Conservation (phyloP, 805 yeast species). For the Wickerhamiella sorbophila region DNA sequence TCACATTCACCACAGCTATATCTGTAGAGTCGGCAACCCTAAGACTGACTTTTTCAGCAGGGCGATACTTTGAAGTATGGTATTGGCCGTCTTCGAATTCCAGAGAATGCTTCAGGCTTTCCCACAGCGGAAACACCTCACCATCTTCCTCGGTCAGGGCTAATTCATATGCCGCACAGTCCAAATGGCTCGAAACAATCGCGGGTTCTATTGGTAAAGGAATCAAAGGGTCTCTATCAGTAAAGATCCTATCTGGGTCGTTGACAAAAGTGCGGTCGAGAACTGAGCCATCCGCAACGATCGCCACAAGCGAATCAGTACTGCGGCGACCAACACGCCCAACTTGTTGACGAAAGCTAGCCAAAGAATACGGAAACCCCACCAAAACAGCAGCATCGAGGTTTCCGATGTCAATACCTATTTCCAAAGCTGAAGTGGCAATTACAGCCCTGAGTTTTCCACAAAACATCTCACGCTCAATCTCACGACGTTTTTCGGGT, state of each 20-base stretch:
- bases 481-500: slow-evolving; percentile 67
- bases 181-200: slow-evolving; percentile 63
- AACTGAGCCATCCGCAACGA: slow-evolving; percentile 67
- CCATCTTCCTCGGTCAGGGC: slow-evolving; percentile 48
- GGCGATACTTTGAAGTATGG: slow-evolving; percentile 64
- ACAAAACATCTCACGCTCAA: slow-evolving; percentile 80
- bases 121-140: slow-evolving; percentile 34
- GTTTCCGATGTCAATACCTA: slow-evolving; percentile 90
- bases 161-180: slow-evolving; percentile 84
- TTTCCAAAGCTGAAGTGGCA: slow-evolving; percentile 88
- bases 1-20: slow-evolving; percentile 82
- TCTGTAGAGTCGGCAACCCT: slow-evolving; percentile 71
- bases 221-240: slow-evolving; percentile 41
- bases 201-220: slow-evolving; percentile 47
- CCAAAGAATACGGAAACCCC: slow-evolving; percentile 80
- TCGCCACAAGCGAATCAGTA: slow-evolving; percentile 65
- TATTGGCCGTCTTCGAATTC: slow-evolving; percentile 29
- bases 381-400: slow-evolving; percentile 84
- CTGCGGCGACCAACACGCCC: slow-evolving; percentile 93
- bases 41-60: slow-evolving; percentile 54
- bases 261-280: slow-evolving; percentile 73
- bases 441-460: slow-evolving; percentile 77
- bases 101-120: slow-evolving; percentile 10
- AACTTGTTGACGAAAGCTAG: slow-evolving; percentile 86
- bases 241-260: slow-evolving; percentile 46